These are phyloP conservation scores for Solanum clarkiae DNA, from an alignment of 257 asterid species.

Conservation along the genomic window DNA sequence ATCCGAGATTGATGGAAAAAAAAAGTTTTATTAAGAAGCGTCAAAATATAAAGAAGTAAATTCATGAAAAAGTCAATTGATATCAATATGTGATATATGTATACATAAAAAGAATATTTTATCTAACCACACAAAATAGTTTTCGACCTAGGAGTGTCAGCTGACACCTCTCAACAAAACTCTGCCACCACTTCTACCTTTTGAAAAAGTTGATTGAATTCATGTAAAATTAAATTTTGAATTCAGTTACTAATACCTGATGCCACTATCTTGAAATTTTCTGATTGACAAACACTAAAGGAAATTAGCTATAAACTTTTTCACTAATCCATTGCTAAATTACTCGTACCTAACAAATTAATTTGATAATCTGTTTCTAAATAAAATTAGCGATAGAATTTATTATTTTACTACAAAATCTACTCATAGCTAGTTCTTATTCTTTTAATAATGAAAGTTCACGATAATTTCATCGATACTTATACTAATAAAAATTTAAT, in stretches of 20 bases:
- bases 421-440: background rate
- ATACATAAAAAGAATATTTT: too few relatives aligned
- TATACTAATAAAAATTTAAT: rapidly evolving
- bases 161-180: too few relatives aligned
- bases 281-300: background rate
- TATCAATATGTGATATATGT: too few relatives aligned
- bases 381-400: background rate
- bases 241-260: background rate
- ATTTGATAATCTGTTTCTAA: background rate
- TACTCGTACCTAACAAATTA: background rate
- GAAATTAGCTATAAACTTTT: background rate
- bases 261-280: background rate
- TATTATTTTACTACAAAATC: background rate
- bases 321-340: background rate
- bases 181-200: too few relatives aligned
- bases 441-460: background rate
- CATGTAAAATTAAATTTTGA: background rate
- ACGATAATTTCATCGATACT: rapidly evolving
- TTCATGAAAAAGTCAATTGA: too few relatives aligned
- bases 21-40: too few relatives aligned
- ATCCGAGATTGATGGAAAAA: too few relatives aligned
- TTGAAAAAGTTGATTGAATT: background rate
- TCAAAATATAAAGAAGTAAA: too few relatives aligned
- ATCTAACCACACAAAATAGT: too few relatives aligned
- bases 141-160: too few relatives aligned